Base-by-base conservation (phyloP, 2,329 filamentous ascomycete genomes). In the Paraconiothyrium sp. region DNA sequence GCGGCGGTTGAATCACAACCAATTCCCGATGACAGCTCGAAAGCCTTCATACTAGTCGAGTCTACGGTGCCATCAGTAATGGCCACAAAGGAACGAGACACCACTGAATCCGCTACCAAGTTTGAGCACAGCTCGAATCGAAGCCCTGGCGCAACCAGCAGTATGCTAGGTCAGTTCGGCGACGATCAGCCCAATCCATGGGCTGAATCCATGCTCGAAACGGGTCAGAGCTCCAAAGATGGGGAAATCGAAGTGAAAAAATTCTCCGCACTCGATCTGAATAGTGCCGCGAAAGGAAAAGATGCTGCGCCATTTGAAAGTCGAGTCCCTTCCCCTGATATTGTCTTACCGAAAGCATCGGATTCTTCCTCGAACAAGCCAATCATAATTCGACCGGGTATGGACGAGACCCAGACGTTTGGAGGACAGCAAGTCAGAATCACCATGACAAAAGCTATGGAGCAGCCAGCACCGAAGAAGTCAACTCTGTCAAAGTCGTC, bases 381-480 rank as follows among this genome's bases (percentile, higher is more conserved):
- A 11, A 27, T 51, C 34, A 39, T 51, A 37, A n/a, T 51, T 20
- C 49, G n/a, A 24, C 13, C 14, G 11, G 49, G 49, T 10, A 51
- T 37, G 49, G n/a, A 37, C 14, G 30, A 49, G 35, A 34, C 27
- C 5, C 27, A 30, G 47, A 49, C 27, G 6, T 5, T 49, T 20
- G 47, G 47, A 34, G 47, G 47, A 4, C 47, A 34, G 24, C 1
- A 51, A 6, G 49, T 51, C n/a, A 51, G 49, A n/a, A 51, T 51
- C 39, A 39, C 4, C 34, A n/a, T 39, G 9, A 11, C 10, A 9
- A 20, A 20, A 14, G 11, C n/a, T 16, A 22, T 32, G 30, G 30
- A 51, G 10, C 32, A 20, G 6, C n/a, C 14, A 16, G 14, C n/a
- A 20, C 34, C 20, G n/a, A 37, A 27, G 34, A 51, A 39, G 22